Evolutionary conservation across 176 grass and related monocot species (phyloP), one percentile per base, ranked within the genome.

Genomic region (Zizania latifolia): DNA sequence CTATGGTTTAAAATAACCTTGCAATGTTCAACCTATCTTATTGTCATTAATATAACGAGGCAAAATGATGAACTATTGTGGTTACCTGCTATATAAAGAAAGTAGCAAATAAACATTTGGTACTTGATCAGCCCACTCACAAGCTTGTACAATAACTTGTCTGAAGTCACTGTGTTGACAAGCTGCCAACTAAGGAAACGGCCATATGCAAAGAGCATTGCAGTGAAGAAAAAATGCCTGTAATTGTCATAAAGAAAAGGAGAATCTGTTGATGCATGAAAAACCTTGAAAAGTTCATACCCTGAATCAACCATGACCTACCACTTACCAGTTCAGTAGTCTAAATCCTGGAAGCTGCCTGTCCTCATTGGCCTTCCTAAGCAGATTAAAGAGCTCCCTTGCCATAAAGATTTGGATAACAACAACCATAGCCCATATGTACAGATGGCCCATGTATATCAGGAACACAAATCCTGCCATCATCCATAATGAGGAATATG

Each of bases 141-240:
- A 44, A 96, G 81, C 75, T 89, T 83, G 72, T 87, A 96, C 27
- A 96, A 68, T 39, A 96, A 80, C 81, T 89, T 92, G 75, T 96
- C 92, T 59, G 92, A 87, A 63, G 89, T 96, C 17, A 96, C 58
- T 24, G 92, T 96, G 69, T 92, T 96, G 60, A 92, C 92, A 86
- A 96, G 92, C 62, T 96, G 92, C 41, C 78, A 83, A 60, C 92
- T 96, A 61, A 96, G 86, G 83, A 96, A 96, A 45, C 89, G 88
- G 6, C 92, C 92, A 58, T 96, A 96, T 8, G 92, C 86, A 84
- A 91, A 96, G 35, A 96, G 46, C 89, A 96, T 84, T 0, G 89
- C 92, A 13, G 92, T 96, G 70, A 92, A 96, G 81, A 96, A 96
- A 80, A 96, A 92, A 81, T 96, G 92, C 92, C 92, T 96, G 84